phyloP scores from a whole-genome alignment of 2,329 filamentous ascomycete species.

The Grosmannia penicillata region DNA sequence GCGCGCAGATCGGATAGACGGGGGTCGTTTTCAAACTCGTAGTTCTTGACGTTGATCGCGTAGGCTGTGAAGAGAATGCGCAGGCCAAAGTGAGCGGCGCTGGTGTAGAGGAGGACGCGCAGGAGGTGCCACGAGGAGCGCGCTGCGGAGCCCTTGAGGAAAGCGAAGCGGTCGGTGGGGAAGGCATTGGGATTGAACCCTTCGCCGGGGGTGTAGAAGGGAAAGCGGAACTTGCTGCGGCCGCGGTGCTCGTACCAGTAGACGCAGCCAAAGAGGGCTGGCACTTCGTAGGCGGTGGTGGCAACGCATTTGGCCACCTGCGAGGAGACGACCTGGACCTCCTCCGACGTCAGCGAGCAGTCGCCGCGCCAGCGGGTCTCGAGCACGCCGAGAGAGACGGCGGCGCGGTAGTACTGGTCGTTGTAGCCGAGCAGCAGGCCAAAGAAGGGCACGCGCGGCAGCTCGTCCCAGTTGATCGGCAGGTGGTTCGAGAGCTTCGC shows the following conservation, averaged over 20 bases:
- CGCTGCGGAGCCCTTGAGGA: constrained; percentile 4
- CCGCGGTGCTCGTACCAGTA: constrained; percentile 6
- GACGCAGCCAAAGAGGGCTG: constrained; percentile 1
- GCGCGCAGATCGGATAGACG: constrained; percentile 6
- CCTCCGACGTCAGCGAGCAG: constrained; percentile 9
- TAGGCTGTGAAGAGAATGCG: constrained; percentile 5
- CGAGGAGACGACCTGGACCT: constrained; percentile 9
- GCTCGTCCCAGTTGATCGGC: constrained; percentile 8
- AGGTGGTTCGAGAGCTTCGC: constrained; percentile 5
- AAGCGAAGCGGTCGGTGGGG: background rate
- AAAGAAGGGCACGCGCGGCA: constrained; percentile 8
- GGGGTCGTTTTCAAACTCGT: constrained; percentile 5
- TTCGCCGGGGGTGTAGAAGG: constrained; percentile 7
- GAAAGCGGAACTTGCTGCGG: constrained; percentile 9
- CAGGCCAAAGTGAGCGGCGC: constrained; percentile 4
- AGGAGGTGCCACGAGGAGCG: constrained; percentile 8
- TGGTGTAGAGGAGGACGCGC: constrained; percentile 6
- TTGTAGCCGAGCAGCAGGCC: constrained; percentile 5
- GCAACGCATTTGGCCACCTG: constrained; percentile 7
- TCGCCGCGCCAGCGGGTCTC: constrained; percentile 6
- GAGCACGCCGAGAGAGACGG: constrained; percentile 6
- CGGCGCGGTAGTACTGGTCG: constrained; percentile 6
- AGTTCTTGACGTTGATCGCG: constrained; percentile 2
- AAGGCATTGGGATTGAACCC: constrained; percentile 8
- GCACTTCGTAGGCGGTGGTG: constrained; percentile 6